phyloP scores from a whole-genome alignment of 306 rosid genomes.

The Quercus glauca region DNA sequence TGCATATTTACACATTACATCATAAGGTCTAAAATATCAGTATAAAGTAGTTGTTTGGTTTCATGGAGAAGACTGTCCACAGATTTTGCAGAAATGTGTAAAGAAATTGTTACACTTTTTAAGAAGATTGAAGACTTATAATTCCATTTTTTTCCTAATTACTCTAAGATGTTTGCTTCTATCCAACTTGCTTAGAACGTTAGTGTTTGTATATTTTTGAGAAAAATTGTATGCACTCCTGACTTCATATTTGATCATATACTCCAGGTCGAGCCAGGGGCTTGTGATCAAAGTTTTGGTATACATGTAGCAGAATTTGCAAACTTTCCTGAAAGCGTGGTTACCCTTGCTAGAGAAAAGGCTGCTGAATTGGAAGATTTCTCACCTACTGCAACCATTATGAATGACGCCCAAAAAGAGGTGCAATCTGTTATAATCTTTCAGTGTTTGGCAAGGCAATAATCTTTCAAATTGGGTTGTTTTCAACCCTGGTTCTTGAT shows the following conservation, averaged over 20 bases:
- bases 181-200: neutral
- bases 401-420: slow-evolving; percentile 42
- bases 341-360: slow-evolving; percentile 89
- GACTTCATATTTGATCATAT: slow-evolving; percentile 16
- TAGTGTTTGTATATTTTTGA: neutral
- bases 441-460: slow-evolving; percentile 10
- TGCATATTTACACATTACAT: neutral
- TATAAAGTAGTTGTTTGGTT: neutral
- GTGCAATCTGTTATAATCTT: slow-evolving; percentile 30
- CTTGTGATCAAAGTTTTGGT: slow-evolving; percentile 99
- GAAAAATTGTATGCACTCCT: slow-evolving; percentile 13
- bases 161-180: neutral
- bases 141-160: neutral
- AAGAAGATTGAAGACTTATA: neutral
- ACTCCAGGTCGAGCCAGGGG: slow-evolving; percentile 92
- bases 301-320: slow-evolving; percentile 99
- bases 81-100: neutral
- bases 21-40: neutral
- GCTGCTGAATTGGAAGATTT: slow-evolving; percentile 97
- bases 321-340: slow-evolving; percentile 87
- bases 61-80: neutral
- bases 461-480: neutral
- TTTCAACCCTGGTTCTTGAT: neutral
- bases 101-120: neutral
- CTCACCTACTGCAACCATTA: slow-evolving; percentile 52